Evolutionary conservation across 352 stramenopile genomes (phyloP).

Genomic region (Phytophthora tubulina): DNA sequence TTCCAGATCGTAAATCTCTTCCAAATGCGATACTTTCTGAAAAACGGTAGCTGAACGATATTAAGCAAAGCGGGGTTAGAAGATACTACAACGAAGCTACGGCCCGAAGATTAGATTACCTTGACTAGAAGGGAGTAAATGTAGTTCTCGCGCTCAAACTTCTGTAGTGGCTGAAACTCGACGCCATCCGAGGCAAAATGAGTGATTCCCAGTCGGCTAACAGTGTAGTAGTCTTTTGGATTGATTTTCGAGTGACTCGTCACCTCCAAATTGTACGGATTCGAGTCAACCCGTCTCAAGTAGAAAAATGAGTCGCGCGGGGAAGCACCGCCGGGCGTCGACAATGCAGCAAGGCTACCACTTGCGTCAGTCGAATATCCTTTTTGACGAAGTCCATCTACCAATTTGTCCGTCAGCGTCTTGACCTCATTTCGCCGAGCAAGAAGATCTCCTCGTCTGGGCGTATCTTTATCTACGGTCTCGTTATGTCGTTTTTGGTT

Average conservation of each 20-base stretch:
- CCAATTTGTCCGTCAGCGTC: constrained; percentile 70
- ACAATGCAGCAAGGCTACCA: neutral
- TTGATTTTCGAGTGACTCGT: constrained; percentile 77
- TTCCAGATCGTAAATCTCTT: constrained; percentile 94
- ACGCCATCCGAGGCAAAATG: constrained; percentile 82
- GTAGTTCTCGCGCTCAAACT: constrained; percentile 93
- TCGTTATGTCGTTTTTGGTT: constrained; percentile 4
- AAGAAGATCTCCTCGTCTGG: constrained; percentile 56
- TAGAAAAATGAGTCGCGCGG: constrained; percentile 80
- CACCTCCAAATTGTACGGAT: constrained; percentile 79
- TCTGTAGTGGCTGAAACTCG: constrained; percentile 91
- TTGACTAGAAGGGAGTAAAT: constrained; percentile 87
- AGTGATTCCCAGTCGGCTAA: constrained; percentile 90
- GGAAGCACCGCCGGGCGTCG: constrained; percentile 12
- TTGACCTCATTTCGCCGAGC: constrained; percentile 57
- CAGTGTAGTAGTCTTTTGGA: constrained; percentile 90
- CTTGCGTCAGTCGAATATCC: neutral
- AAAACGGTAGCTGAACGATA: constrained; percentile 82
- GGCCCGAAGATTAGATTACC: constrained; percentile 35
- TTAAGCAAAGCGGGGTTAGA: neutral
- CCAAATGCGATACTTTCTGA: constrained; percentile 90
- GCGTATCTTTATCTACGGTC: neutral
- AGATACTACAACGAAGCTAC: constrained; percentile 2
- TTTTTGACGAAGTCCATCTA: constrained; percentile 47
- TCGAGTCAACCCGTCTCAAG: constrained; percentile 70